Evolutionary conservation across 2,329 filamentous ascomycete genomes (phyloP), one percentile per base, ranked within the genome.

Genomic region (Ophiognomonia clavigignenti-juglandacearum): DNA sequence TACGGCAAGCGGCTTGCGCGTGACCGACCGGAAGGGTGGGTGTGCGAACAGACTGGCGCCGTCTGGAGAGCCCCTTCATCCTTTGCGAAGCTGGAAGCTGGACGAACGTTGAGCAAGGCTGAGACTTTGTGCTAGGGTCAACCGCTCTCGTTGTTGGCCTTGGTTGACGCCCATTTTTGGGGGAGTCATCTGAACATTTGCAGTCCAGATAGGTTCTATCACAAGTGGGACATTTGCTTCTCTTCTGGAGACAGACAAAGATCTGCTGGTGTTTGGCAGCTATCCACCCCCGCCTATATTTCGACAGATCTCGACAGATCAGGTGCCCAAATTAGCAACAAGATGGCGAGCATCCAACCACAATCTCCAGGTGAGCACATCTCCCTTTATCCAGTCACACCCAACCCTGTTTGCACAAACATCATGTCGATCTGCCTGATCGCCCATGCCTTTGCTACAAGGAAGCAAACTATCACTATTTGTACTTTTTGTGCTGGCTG

Each of bases 311-410:
- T n/a, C n/a, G n/a, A n/a, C n/a, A n/a, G n/a, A n/a, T n/a, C n/a
- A 37, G 20, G 29, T 34, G 37, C 40, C 31, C 39, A 38, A 44
- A 26, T 16, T 44, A 26, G 34, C 24, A 31, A 37, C 34, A 32
- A 39, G 31, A 51, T 51, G 49, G 49, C 49, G 42, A 40, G 45
- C 42, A 47, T 45, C 36, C 48, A 51, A 51, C 45, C 45, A 38
- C 38, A 41, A 19, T 23, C 31, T n/a, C 42, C 35, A 51, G 49
- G 49, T 51, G 40, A 49, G 49, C 39, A 48, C 19, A 29, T n/a
- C n/a, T n/a, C n/a, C n/a, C n/a, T n/a, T n/a, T n/a, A n/a, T n/a
- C n/a, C n/a, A n/a, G 22, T 14, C 24, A 41, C 40, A 39, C 45
- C 48, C 45, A 42, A 37, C 41, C 24, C 34, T 7, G n/a, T n/a